These are phyloP conservation scores for Podaxis sp. DNA, from an alignment of 768 basidiomycete species.

Conservation along the genomic window DNA sequence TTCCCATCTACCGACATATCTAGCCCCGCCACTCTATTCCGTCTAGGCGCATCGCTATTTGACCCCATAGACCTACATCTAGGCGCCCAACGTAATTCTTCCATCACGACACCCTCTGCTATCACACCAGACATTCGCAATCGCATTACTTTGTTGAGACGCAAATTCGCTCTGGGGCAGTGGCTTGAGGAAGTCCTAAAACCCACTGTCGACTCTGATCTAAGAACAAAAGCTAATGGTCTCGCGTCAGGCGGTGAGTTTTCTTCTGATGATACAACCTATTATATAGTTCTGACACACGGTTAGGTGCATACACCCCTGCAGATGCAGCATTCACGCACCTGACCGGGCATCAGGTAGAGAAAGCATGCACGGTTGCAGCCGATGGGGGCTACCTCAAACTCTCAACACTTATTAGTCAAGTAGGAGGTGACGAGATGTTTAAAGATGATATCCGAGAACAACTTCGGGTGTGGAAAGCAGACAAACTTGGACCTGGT, in stretches of 20 bases:
- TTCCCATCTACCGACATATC: constrained; percentile 72
- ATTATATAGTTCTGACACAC: neutral
- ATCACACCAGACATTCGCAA: constrained; percentile 62
- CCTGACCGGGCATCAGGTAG: constrained; percentile 87
- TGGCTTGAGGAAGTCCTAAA: constrained; percentile 83
- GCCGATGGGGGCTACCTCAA: constrained; percentile 76
- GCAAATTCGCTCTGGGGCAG: constrained; percentile 75
- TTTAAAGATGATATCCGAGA: constrained; percentile 71
- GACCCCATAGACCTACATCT: constrained; percentile 76
- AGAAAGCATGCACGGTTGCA: constrained; percentile 73
- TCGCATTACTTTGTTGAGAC: constrained; percentile 59
- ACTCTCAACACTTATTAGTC: constrained; percentile 86
- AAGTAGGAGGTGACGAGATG: constrained; percentile 74
- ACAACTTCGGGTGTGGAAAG: constrained; percentile 83
- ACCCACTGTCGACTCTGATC: constrained; percentile 67
- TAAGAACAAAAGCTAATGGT: constrained; percentile 35
- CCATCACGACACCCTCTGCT: constrained; percentile 22
- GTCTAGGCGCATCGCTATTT: constrained; percentile 87
- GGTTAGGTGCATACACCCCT: constrained; percentile 34
- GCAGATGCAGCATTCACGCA: constrained; percentile 66
- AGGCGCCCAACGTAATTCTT: constrained; percentile 25
- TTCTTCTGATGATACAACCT: neutral
- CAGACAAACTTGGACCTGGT: constrained; percentile 48
- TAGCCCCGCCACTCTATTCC: constrained; percentile 78
- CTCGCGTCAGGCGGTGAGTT: constrained; percentile 24